Base-by-base conservation (phyloP, 495 filamentous ascomycete genomes). In the Hypoxylon fuscum region DNA sequence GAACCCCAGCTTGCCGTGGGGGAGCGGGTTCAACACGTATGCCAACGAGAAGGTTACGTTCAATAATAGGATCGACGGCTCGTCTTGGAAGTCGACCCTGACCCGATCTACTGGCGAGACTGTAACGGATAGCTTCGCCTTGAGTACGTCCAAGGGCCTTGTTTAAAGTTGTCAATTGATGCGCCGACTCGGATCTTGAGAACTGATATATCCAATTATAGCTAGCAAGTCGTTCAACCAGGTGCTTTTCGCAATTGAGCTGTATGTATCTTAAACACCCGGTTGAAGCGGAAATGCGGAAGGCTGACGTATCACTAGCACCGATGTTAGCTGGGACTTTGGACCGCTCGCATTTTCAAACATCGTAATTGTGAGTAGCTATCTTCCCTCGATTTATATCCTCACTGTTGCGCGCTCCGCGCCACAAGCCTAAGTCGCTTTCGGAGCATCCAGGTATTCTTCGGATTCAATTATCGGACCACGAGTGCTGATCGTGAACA, bases 1-100 rank as follows among this genome's bases (percentile, higher is more conserved):
- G 6, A 77, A 78, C 37, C 78, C 76, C 8, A 69, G 47, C 23
- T 57, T 79, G 29, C 68, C 72, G 2, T 77, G 76, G 75, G 76
- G 76, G 15, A 64, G 66, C 29, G 77, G 72, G 9, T 79, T 78
- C 58, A 74, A 75, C 56, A 72, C 74, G 0, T 62, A 68, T 25
- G 34, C 48, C 3, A 61, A 59, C 14, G 74, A 77, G 43, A 69
- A 64, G 6, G 67, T 74, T 38, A 61, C 58, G 14, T 77, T 77
- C 37, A 34, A 43, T 9, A 72, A 72, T 20, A 62, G 22, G 18
- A 47, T 72, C 1, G 65, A 63, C 17, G 54, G 62, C 12, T 62
- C 61, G 2, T 42, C 44, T 5, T 75, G 67, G 64, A 66, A 50
- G 3, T 71, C 62, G 3, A 69, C 57, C 14, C 43, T 69, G 14